Conservation (phyloP, 352 stramenopile genomes). For the Pythium dissotocum region DNA sequence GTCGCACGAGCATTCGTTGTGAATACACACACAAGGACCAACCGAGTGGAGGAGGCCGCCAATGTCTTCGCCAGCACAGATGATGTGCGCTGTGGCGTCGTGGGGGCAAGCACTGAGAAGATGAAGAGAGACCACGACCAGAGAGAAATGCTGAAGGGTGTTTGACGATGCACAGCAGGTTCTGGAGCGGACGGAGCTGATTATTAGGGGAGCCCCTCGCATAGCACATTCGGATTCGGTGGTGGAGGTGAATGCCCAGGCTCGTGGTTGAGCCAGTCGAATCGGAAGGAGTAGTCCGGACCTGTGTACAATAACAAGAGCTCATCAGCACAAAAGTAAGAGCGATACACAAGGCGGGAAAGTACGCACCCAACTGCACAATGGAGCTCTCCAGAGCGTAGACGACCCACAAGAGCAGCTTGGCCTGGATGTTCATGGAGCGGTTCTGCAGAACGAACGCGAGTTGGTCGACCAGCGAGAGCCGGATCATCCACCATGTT, state of each 20-base stretch:
- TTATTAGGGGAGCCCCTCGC: background rate
- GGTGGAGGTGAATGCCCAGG: background rate
- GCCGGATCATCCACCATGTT: constrained; percentile 14
- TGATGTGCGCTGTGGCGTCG: no score
- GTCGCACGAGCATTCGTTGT: no score
- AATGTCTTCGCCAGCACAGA: no score
- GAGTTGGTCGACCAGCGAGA: constrained; percentile 20
- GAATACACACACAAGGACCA: no score
- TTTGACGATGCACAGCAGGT: no score
- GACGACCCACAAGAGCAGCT: constrained; percentile 16
- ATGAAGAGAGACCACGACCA: no score
- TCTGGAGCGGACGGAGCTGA: no score
- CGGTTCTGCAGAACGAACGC: constrained; percentile 19
- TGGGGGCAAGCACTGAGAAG: no score
- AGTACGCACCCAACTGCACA: background rate
- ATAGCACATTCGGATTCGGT: background rate
- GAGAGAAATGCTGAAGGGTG: no score
- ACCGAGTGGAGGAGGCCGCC: no score
- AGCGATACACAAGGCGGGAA: background rate
- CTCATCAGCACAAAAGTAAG: background rate
- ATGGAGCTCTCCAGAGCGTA: constrained; percentile 12
- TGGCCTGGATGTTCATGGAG: constrained; percentile 15
- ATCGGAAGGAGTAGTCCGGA: constrained; percentile 26
- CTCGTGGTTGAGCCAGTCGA: constrained; percentile 21
- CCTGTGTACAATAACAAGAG: constrained; percentile 2